Evolutionary conservation across 2,329 filamentous ascomycete genomes (phyloP), one percentile per base, ranked within the genome.

Genomic region (Colletotrichum sp.): DNA sequence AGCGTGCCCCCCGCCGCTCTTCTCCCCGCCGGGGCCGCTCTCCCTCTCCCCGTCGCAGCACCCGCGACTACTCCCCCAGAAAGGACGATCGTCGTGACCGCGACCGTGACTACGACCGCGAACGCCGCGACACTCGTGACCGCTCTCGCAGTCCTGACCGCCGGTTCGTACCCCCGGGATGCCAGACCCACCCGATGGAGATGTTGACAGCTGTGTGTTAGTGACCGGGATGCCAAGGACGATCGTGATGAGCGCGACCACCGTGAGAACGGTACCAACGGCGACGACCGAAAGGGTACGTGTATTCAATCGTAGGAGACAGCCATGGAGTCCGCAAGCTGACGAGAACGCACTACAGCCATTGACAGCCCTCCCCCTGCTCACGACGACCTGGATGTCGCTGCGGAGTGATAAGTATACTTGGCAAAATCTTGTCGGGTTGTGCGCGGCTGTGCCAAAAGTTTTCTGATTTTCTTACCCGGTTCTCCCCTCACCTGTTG

Each of bases 311-410:
- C 43, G n/a, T 21, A 48, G 43, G 43, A 52, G 10, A 24, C 16
- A n/a, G 6, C 10, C 8, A 21, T 13, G 34, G 8, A 18, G 28
- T 18, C 10, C 43, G n/a, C 32, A 18, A 43, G 30, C 57, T 75
- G 48, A 78, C 77, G 67, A 79, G 80, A 71, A 80, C 71, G 72
- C 34, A 24, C 28, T 2, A 43, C 77, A 89, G 88, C 91, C 83
- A 87, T 94, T 81, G 95, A 98, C 80, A 95, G 94, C 81, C 94
- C 95, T 79, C 92, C 95, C 78, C 93, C 95, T 78, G 93, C 93
- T 80, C 95, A 98, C 82, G 97, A 99, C 85, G 97, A 99, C 83
- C 92, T 99, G 83, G 97, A 99, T 85, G 96, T 97, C 83, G 96
- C 59, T 61, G 59, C 96, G 82, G 97, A 99, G 87, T 93, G 88